phyloP scores from a whole-genome alignment of 2,329 filamentous ascomycete genomes.

The Fusarium sp. region DNA sequence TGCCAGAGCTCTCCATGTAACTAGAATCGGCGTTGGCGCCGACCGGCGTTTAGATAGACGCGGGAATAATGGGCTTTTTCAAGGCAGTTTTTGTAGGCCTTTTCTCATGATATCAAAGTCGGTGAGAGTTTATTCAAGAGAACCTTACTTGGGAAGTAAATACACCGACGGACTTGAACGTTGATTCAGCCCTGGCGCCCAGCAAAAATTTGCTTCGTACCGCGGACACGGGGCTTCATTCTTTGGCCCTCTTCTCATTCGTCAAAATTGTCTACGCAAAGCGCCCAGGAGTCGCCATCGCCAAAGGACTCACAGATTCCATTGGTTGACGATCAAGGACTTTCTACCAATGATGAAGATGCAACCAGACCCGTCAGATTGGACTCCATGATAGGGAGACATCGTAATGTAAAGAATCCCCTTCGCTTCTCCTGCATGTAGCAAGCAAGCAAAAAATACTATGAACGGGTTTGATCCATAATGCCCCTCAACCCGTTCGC shows the following conservation, averaged over 20 bases:
- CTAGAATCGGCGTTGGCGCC: constrained; percentile 18
- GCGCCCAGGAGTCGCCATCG: constrained; percentile 37
- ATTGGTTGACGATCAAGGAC: constrained; percentile 34
- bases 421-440: constrained; percentile 31
- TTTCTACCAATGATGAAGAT: constrained; percentile 43
- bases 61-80: constrained; percentile 7
- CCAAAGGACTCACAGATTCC: constrained; percentile 16
- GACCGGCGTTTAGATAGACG: constrained; percentile 37
- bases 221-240: neutral
- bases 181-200: constrained; percentile 10
- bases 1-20: constrained; percentile 4
- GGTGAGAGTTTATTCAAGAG: neutral
- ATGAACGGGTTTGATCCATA: constrained; percentile 30
- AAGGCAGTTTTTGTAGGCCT: constrained; percentile 7
- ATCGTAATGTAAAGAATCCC: constrained; percentile 4
- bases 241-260: constrained; percentile 34
- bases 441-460: neutral
- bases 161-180: neutral
- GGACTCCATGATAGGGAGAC: constrained; percentile 27
- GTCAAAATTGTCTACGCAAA: constrained; percentile 35
- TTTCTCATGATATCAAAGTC: neutral
- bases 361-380: constrained; percentile 32
- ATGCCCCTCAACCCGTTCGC: constrained; percentile 40
- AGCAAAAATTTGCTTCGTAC: constrained; percentile 29
- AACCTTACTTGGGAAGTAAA: neutral